phyloP scores from a whole-genome alignment of 1,139 yeast species.

The Ogataea hybrid region DNA sequence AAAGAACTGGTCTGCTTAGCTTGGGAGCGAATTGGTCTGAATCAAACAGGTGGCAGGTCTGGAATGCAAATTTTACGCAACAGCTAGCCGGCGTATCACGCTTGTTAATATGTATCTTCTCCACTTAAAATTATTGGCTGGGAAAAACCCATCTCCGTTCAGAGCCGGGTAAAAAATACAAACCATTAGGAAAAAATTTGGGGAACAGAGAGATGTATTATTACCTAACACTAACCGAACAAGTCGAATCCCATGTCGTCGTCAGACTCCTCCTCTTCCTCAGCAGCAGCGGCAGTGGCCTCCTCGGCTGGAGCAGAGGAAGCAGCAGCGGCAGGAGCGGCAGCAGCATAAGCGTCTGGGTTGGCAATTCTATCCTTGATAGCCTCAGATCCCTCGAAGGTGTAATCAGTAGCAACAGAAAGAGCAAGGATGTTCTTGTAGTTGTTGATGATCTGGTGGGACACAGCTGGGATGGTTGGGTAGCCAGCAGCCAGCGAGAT shows the following conservation, averaged over 20 bases:
- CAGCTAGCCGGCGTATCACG: background rate
- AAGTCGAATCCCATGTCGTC: constrained; percentile 97
- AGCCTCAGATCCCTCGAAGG: constrained; percentile 98
- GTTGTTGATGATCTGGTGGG: constrained; percentile 98
- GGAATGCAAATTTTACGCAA: background rate
- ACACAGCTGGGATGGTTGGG: constrained; percentile 99
- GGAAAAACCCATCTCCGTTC: background rate
- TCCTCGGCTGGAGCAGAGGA: constrained; percentile 60
- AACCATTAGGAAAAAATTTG: background rate
- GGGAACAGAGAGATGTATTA: background rate
- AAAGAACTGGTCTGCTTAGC: background rate
- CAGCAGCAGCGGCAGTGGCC: constrained; percentile 72
- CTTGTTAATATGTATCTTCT: constrained; percentile 6
- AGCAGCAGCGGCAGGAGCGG: constrained; percentile 84
- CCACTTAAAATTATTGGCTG: constrained; percentile 8
- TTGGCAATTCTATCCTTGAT: constrained; percentile 99
- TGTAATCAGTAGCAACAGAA: constrained; percentile 98
- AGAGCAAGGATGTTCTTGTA: constrained; percentile 98
- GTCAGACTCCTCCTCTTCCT: constrained; percentile 72
- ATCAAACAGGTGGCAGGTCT: background rate
- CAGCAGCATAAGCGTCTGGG: constrained; percentile 99
- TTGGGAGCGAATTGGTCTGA: background rate
- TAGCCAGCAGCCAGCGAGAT: constrained; percentile 96
- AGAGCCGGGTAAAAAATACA: constrained; percentile 4
- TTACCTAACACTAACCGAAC: constrained; percentile 68